Conservation (phyloP, 2,329 filamentous ascomycete genomes). For the Zymoseptoria ardabiliae region DNA sequence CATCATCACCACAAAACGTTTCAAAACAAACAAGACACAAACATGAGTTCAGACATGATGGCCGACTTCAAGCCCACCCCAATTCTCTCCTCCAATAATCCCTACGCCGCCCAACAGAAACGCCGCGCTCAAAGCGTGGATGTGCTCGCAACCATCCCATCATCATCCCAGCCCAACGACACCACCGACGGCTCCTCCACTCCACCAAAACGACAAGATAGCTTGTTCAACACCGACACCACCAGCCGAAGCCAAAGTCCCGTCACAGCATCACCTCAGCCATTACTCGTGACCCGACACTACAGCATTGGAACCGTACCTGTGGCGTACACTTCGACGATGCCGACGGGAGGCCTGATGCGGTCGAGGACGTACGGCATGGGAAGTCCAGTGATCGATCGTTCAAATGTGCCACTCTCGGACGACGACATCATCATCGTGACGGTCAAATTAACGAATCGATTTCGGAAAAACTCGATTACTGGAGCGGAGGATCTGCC, state of each 20-base stretch:
- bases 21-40: background rate
- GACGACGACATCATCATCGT: conserved; percentile 26
- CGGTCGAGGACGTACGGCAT: background rate
- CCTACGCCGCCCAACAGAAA: background rate
- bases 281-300: background rate
- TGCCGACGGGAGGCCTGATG: background rate
- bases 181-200: background rate
- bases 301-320: background rate
- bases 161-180: background rate
- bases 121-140: background rate
- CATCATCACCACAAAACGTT: background rate
- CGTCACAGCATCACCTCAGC: background rate
- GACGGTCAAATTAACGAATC: conserved; percentile 17
- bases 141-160: background rate
- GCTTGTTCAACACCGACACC: background rate
- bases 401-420: conserved; percentile 1
- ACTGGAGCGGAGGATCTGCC: conserved; percentile 16
- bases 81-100: background rate
- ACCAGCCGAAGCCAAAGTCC: background rate
- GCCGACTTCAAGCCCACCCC: background rate
- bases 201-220: background rate
- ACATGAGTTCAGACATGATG: background rate
- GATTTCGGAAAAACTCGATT: conserved; percentile 11
- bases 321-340: background rate
- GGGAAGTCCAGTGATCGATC: background rate